phyloP scores from a whole-genome alignment of 345 rosid genomes.

The Eucalyptus polybractea region DNA sequence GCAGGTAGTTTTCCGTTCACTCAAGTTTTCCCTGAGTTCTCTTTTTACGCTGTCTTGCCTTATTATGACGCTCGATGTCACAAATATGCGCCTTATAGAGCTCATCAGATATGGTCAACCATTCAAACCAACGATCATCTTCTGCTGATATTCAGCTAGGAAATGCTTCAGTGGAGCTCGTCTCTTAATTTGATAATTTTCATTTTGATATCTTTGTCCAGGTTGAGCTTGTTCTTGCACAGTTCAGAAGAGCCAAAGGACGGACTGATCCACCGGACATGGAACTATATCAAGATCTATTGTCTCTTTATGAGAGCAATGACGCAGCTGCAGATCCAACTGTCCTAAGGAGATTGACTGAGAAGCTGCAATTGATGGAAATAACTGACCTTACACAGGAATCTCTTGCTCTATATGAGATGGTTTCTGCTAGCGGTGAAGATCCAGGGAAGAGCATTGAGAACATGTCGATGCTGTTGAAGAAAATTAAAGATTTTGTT shows the following conservation, averaged over 20 bases:
- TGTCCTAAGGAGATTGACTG: slow-evolving; percentile 44
- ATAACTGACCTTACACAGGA: slow-evolving; percentile 74
- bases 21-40: not conserved
- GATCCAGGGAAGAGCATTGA: slow-evolving; percentile 77
- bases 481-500: slow-evolving; percentile 79
- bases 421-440: slow-evolving; percentile 60
- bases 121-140: not conserved
- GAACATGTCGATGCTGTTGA: slow-evolving; percentile 76
- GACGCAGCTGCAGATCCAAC: slow-evolving; percentile 37
- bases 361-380: slow-evolving; percentile 62
- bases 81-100: not conserved
- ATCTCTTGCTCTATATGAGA: slow-evolving; percentile 80
- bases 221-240: slow-evolving; percentile 91
- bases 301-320: slow-evolving; percentile 38
- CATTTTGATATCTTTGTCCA: slow-evolving; percentile 7
- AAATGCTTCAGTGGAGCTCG: not conserved
- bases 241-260: slow-evolving; percentile 85
- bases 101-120: not conserved
- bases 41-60: not conserved
- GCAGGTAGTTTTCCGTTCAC: slow-evolving; percentile 36
- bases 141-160: not conserved
- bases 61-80: not conserved
- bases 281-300: slow-evolving; percentile 54
- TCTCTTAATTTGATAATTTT: not conserved
- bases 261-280: slow-evolving; percentile 53